These are phyloP conservation scores for Cucumis hystrix DNA, from an alignment of 306 rosid genomes.

Conservation along the genomic window DNA sequence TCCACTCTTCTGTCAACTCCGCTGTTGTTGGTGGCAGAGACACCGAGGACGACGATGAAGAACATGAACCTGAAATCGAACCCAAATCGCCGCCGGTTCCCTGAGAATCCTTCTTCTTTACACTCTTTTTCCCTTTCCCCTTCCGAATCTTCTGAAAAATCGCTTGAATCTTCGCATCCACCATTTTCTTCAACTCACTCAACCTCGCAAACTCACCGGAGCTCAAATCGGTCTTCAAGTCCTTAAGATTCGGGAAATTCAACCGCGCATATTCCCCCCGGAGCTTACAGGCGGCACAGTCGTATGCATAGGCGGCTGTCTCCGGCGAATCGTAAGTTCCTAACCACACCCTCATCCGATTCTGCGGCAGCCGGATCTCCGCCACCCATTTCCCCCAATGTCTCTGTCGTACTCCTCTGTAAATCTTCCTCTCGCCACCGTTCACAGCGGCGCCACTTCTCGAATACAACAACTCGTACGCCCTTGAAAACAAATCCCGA, in stretches of 20 bases:
- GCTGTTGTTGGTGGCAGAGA: slow-evolving; percentile 12
- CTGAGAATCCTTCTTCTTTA: slow-evolving; percentile 21
- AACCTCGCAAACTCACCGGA: slow-evolving; percentile 38
- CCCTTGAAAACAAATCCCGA: not conserved
- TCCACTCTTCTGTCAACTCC: slow-evolving; percentile 21
- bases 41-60: slow-evolving; percentile 21
- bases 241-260: slow-evolving; percentile 77
- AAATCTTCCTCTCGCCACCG: slow-evolving; percentile 51
- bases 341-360: slow-evolving; percentile 92
- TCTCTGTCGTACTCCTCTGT: slow-evolving; percentile 99
- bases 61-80: slow-evolving; percentile 6
- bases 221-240: slow-evolving; percentile 39
- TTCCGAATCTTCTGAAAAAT: slow-evolving; percentile 69
- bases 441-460: slow-evolving; percentile 1
- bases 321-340: slow-evolving; percentile 91
- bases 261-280: slow-evolving; percentile 88
- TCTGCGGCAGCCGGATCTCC: slow-evolving; percentile 90
- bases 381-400: slow-evolving; percentile 99
- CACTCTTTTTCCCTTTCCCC: slow-evolving; percentile 49
- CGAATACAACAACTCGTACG: not conserved
- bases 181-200: slow-evolving; percentile 51
- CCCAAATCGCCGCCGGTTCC: not conserved
- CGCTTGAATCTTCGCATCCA: slow-evolving; percentile 83
- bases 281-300: slow-evolving; percentile 90
- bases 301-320: slow-evolving; percentile 94